Evolutionary conservation across 768 basidiomycete genomes (phyloP), one percentile per base, ranked within the genome.

Genomic region (Pleurotus tuoliensis): DNA sequence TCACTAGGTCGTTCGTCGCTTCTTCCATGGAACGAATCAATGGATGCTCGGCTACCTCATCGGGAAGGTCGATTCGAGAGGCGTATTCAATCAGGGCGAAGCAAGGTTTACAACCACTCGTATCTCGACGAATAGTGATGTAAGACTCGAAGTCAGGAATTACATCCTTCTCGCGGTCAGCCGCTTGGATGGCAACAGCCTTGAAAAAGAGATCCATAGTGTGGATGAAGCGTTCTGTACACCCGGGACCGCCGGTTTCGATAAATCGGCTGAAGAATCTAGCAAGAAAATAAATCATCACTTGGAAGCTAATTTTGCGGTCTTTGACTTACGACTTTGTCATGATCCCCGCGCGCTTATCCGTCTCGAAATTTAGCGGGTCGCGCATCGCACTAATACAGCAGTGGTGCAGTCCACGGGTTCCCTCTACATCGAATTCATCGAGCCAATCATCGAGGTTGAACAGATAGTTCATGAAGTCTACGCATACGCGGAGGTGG

Each of bases 11-110:
- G 55, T 80, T 80, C 4, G 80, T 75, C 39, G 73, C 66, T 48
- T 80, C 71, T 18, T 74, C 71, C 55, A 86, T 71, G 5, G 73
- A 69, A 55, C 66, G 64, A 40, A 86, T 71, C 45, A 71, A 62
- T 1, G 81, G 79, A 66, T 86, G 77, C n/a, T 74, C 70, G 58
- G 79, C 71, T 58, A 84, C 78, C 52, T 80, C 73, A 20, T 83
- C 77, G 0, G 82, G 81, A 20, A 86, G 64, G 60, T 83, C 76
- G 38, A 85, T 73, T 22, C 68, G 65, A 34, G 72, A 69, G 2
- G 79, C 79, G 55, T 82, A 82, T 61, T 87, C 82, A 56, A 79
- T 78, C 3, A 82, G 68, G 13, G 75, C 75, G 57, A 80, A 78
- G 50, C 78, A 73, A 0, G 81, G 77, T 56, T 78, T 78, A 61